Evolutionary conservation across 148 eudicot species (phyloP), one percentile per base, ranked within the genome.

Genomic region (Amaranthus palmeri): DNA sequence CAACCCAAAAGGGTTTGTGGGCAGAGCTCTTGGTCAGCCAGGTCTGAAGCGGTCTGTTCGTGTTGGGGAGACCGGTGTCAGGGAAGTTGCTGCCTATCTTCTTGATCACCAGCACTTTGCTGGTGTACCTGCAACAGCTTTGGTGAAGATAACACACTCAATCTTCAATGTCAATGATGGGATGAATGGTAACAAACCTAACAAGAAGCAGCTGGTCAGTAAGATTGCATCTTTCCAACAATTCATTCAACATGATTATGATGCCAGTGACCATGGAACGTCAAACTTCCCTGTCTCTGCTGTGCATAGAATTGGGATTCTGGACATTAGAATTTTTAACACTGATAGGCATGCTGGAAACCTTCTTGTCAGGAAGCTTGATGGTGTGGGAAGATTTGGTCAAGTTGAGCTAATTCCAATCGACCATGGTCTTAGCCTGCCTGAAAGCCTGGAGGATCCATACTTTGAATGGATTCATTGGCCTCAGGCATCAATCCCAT

Each of bases 401-500:
- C 88, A 84, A 65, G 97, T 96, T 15, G 99, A 92, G 74, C 97
- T 96, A 54, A 80, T 90, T 67, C 99, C 99, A 12, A 96, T 96
- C 52, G 99, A 96, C 65, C 99, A 96, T 73, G 99, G 99, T 44
- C 99, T 96, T 53, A 86, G 99, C 81, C 83, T 96, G 76, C 99
- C 99, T 8, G 99, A 96, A 73, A 78, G 84, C 54, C 81, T 96
- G 81, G 99, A 96, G 84, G 99, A 96, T 76, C 99, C 99, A 0
- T 96, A 92, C 77, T 96, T 90, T 67, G 99, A 96, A 78, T 96
- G 99, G 99, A 92, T 96, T 77, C 99, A 96, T 70, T 96, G 99
- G 99, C 96, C 99, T 59, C 99, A 96, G 78, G 92, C 99, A 56
- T 90, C 99, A 3, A 87, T 96, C 65, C 99, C 97, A 15, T 96